A percentile compares a stretch with the other conserved stretches of the same genome.
phyloP scores from a whole-genome alignment of 139 green algal species.

The Nannochloris sp. region DNA sequence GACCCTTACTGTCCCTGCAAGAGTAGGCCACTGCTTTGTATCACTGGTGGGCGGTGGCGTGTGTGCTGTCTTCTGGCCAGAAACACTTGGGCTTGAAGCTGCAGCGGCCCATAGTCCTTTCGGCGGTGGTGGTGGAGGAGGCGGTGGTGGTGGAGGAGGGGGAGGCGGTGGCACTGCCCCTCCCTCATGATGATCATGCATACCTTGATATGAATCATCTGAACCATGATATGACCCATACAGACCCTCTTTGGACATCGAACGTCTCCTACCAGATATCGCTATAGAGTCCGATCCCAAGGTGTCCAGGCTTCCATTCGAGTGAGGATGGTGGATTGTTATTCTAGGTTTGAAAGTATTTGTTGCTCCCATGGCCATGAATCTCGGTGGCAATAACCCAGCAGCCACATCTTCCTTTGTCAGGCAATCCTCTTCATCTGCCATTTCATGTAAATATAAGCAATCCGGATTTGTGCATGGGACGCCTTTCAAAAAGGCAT shows the following conservation, averaged over 20 bases:
- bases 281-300: conserved; percentile 1
- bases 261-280: neutral
- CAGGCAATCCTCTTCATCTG: conserved; percentile 67
- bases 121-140: neutral
- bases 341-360: conserved; percentile 29
- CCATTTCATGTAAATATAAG: conserved; percentile 84
- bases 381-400: conserved; percentile 33
- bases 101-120: conserved; percentile 2
- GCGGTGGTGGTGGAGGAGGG: neutral
- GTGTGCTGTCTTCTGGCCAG: neutral
- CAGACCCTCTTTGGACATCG: neutral
- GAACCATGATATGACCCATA: conserved; percentile 3
- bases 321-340: conserved; percentile 10
- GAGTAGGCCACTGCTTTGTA: conserved; percentile 6
- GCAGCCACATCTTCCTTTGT: conserved; percentile 75
- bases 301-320: neutral
- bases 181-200: neutral
- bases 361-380: conserved; percentile 18
- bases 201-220: neutral
- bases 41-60: neutral
- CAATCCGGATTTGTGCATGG: conserved; percentile 84
- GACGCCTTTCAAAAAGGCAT: conserved; percentile 78
- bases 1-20: neutral
- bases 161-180: neutral
- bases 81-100: neutral